phyloP scores from a whole-genome alignment of 495 filamentous ascomycete species.

The Bombardia bombarda region DNA sequence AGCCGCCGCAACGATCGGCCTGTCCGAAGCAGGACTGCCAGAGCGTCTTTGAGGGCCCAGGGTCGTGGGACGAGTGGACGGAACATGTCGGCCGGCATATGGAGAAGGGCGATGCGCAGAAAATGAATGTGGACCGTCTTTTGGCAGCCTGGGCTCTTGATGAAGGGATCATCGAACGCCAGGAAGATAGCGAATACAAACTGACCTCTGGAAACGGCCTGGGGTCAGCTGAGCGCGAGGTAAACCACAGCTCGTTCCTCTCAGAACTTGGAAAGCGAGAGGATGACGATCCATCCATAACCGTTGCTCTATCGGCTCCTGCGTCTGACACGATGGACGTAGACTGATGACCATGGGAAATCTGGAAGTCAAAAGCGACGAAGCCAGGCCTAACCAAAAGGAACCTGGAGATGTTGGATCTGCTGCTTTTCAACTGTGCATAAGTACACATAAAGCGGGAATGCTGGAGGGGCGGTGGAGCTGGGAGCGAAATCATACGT shows the following conservation, averaged over 20 bases:
- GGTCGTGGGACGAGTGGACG: slow-evolving; percentile 79
- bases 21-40: slow-evolving; percentile 66
- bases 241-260: slow-evolving; percentile 5
- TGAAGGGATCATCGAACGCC: slow-evolving; percentile 48
- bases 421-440: neutral
- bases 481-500: neutral
- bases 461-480: neutral
- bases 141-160: slow-evolving; percentile 50
- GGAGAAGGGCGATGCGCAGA: slow-evolving; percentile 52
- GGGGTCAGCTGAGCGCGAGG: slow-evolving; percentile 12
- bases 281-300: slow-evolving; percentile 30
- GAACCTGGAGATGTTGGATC: too few species aligned
- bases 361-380: neutral
- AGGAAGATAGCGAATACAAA: slow-evolving; percentile 42
- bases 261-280: slow-evolving; percentile 15
- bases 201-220: slow-evolving; percentile 29
- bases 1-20: slow-evolving; percentile 55
- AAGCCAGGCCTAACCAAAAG: neutral
- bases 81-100: slow-evolving; percentile 91
- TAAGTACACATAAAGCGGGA: neutral
- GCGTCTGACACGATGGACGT: slow-evolving; percentile 18
- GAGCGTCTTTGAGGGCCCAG: slow-evolving; percentile 57
- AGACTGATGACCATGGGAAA: slow-evolving; percentile 9
- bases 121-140: slow-evolving; percentile 41
- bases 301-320: slow-evolving; percentile 18